Conservation (phyloP, 2,329 filamentous ascomycete species). For the Talaromyces sp. region DNA sequence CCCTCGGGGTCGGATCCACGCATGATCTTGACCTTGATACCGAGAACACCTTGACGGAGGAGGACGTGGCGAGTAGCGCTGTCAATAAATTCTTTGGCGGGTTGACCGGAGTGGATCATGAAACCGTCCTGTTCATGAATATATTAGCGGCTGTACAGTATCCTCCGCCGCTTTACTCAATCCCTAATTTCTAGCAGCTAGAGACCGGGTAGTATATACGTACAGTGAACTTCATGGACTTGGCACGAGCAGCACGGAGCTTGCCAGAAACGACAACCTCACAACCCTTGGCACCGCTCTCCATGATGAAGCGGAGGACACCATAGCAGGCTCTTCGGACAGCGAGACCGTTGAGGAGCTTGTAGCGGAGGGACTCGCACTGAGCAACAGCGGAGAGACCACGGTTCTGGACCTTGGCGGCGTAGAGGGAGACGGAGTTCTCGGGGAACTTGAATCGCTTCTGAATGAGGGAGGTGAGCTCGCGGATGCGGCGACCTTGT, state of each 20-base stretch:
- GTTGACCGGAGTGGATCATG: slow-evolving; percentile 99
- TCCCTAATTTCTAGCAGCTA: neutral
- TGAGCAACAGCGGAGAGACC: slow-evolving; percentile 99
- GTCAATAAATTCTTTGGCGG: slow-evolving; percentile 99
- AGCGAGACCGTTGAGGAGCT: slow-evolving; percentile 98
- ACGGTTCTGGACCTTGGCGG: slow-evolving; percentile 99
- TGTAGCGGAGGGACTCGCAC: slow-evolving; percentile 99
- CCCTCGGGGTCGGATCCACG: slow-evolving; percentile 98
- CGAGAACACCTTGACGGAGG: slow-evolving; percentile 98
- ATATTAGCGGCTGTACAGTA: neutral
- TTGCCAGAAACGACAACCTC: slow-evolving; percentile 99
- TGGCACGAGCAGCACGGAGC: slow-evolving; percentile 97
- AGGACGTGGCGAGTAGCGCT: slow-evolving; percentile 97
- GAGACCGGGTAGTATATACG: slow-evolving; percentile 28
- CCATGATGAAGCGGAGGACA: slow-evolving; percentile 99
- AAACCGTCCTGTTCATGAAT: slow-evolving; percentile 69
- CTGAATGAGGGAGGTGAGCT: slow-evolving; percentile 99
- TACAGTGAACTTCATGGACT: slow-evolving; percentile 99
- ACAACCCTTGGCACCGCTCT: slow-evolving; percentile 98
- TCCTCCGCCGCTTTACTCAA: neutral
- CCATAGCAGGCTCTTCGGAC: slow-evolving; percentile 99
- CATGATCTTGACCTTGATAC: slow-evolving; percentile 99
- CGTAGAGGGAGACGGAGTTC: slow-evolving; percentile 99
- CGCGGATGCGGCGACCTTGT: slow-evolving; percentile 99
- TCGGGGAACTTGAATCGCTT: slow-evolving; percentile 99